Percentiles rank a stretch among this genome's conserved stretches.
Conservation (phyloP, 768 basidiomycete species). For the Rhodosporidiobolus odoratus region DNA sequence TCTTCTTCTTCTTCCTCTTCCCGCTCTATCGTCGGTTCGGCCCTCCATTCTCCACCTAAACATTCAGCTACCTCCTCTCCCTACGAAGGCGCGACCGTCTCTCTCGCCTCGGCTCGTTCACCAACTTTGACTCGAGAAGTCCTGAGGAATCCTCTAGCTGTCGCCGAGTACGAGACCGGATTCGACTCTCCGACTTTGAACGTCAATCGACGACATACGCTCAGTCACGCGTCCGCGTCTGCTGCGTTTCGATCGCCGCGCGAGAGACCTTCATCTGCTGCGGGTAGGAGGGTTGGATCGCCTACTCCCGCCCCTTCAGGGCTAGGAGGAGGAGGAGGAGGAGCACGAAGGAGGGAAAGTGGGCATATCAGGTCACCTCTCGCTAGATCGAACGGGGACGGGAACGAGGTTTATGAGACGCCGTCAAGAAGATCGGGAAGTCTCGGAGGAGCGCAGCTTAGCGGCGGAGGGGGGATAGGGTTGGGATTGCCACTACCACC, state of each 20-base stretch:
- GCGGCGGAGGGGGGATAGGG: too few relatives aligned
- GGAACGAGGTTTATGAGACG: neutral
- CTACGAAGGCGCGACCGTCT: slow-evolving; percentile 19
- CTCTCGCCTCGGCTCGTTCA: slow-evolving; percentile 14
- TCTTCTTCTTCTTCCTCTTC: neutral
- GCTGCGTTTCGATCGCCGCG: too few relatives aligned
- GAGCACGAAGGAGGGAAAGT: neutral
- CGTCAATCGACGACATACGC: neutral
- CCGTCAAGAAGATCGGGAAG: neutral
- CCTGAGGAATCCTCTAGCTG: slow-evolving; percentile 29
- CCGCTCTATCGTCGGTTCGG: slow-evolving; percentile 2
- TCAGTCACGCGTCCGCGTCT: neutral
- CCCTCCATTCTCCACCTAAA: slow-evolving; percentile 16
- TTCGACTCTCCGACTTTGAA: neutral
- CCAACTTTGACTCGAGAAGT: neutral
- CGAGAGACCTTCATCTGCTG: neutral
- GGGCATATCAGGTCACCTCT: neutral
- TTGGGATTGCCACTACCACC: slow-evolving; percentile 2
- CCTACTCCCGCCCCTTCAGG: neutral
- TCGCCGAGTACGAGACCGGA: slow-evolving; percentile 6
- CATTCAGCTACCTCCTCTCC: slow-evolving; percentile 16
- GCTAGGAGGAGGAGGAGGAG: too few relatives aligned
- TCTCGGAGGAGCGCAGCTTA: neutral
- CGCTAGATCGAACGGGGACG: too few relatives aligned
- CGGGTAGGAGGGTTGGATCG: neutral